Evolutionary conservation across 2,329 filamentous ascomycete genomes (phyloP).

Genomic region (Atkinsonella hypoxylon): DNA sequence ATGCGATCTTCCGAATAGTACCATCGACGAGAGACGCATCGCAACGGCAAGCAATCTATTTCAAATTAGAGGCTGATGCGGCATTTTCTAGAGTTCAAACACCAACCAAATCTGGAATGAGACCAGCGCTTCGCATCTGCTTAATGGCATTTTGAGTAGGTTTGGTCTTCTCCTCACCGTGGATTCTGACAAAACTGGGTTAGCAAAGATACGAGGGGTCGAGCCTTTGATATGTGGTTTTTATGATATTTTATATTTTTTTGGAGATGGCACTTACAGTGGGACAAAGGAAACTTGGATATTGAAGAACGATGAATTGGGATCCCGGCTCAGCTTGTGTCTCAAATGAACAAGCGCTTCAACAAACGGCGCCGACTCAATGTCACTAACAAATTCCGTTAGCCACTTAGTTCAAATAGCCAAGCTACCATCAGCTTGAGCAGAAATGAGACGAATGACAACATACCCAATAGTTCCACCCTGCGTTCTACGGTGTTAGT

Average conservation of each 20-base stretch:
- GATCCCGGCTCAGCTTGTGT: conserved; percentile 53
- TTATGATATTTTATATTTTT: not conserved
- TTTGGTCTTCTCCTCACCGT: conserved; percentile 84
- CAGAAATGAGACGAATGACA: not conserved
- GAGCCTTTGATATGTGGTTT: not conserved
- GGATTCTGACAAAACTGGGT: conserved; percentile 13
- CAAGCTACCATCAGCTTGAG: not conserved
- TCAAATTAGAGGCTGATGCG: not conserved
- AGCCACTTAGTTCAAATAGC: not conserved
- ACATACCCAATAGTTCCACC: conserved; percentile 45
- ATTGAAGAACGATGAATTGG: conserved; percentile 58
- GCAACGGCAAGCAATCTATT: conserved; percentile 83
- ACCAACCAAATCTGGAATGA: conserved; percentile 55
- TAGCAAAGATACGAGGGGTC: not conserved
- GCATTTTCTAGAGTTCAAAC: not conserved
- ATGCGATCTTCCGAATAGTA: conserved; percentile 79
- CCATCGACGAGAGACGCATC: conserved; percentile 59
- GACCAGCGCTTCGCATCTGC: conserved; percentile 68
- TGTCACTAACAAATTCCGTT: conserved; percentile 36
- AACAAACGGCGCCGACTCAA: conserved; percentile 79
- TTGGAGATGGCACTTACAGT: conserved; percentile 21
- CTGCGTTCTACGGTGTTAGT: conserved; percentile 14
- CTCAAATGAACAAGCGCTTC: conserved; percentile 74
- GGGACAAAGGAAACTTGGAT: conserved; percentile 87
- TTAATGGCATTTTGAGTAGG: conserved; percentile 88